These are phyloP conservation scores for Clarireedia sp. DNA, from an alignment of 2,329 filamentous ascomycete genomes.

Conservation along the genomic window DNA sequence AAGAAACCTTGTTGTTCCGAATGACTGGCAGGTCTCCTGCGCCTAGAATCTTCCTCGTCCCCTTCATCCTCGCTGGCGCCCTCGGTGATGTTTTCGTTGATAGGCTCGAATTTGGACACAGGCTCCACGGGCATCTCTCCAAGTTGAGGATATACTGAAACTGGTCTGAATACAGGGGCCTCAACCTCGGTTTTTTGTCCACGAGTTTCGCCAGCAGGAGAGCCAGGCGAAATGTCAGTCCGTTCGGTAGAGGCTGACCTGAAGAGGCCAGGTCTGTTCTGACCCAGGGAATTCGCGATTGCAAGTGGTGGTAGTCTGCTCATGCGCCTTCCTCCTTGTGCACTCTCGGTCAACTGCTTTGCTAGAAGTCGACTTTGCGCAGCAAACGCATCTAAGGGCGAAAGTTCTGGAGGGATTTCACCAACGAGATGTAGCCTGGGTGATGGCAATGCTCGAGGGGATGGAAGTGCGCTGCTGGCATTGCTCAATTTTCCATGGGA, in stretches of 20 bases:
- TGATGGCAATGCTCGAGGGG: slow-evolving; percentile 36
- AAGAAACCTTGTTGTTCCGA: slow-evolving; percentile 30
- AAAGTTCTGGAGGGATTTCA: slow-evolving; percentile 80
- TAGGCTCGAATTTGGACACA: slow-evolving; percentile 11
- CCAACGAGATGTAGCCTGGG: slow-evolving; percentile 70
- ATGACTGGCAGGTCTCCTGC: neutral
- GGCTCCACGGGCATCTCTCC: slow-evolving; percentile 35
- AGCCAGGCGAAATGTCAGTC: slow-evolving; percentile 34
- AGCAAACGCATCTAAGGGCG: slow-evolving; percentile 90
- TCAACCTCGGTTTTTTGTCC: slow-evolving; percentile 49
- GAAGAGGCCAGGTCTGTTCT: slow-evolving; percentile 73
- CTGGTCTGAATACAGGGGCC: slow-evolving; percentile 46
- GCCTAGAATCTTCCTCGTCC: neutral
- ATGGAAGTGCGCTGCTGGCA: slow-evolving; percentile 17
- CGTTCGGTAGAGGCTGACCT: slow-evolving; percentile 61
- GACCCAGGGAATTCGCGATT: slow-evolving; percentile 72
- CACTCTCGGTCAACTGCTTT: slow-evolving; percentile 74
- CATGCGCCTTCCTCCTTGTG: slow-evolving; percentile 66
- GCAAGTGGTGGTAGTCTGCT: slow-evolving; percentile 80
- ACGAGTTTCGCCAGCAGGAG: slow-evolving; percentile 26
- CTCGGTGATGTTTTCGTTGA: slow-evolving; percentile 16
- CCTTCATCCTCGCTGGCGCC: slow-evolving; percentile 9
- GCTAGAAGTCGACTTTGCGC: slow-evolving; percentile 83
- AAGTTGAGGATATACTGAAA: slow-evolving; percentile 69
- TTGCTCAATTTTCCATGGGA: slow-evolving; percentile 22